These are phyloP conservation scores for Vitis hybrid DNA, from an alignment of 177 flowering plant genomes.

Conservation along the genomic window DNA sequence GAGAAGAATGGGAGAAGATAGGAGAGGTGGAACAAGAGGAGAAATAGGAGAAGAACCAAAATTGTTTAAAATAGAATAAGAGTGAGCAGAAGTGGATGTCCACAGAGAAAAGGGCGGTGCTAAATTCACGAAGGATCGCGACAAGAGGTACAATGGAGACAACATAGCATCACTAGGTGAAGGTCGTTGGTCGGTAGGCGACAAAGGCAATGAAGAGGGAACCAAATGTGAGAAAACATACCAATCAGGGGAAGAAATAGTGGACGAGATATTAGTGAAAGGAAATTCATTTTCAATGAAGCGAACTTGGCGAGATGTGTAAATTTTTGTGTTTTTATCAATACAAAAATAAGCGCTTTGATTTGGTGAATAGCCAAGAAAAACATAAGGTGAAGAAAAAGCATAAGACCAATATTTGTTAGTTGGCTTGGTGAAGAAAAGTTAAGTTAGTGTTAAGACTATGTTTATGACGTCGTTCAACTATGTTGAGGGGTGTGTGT, in stretches of 20 bases:
- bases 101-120: too few species aligned
- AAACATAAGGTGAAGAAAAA: conserved; percentile 2
- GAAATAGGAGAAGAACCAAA: not conserved
- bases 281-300: conserved; percentile 5
- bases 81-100: not conserved
- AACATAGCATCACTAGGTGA: too few species aligned
- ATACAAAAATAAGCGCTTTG: conserved; percentile 13
- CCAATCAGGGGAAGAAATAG: not conserved
- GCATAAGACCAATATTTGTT: not conserved
- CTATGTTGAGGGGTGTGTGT: too few species aligned
- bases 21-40: not conserved
- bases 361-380: not conserved
- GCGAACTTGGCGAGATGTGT: not conserved
- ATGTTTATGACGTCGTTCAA: not conserved
- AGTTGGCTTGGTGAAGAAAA: conserved; percentile 1
- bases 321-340: not conserved
- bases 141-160: too few species aligned
- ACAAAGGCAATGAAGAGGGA: too few species aligned
- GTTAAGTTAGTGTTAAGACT: conserved; percentile 2
- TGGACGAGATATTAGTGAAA: not conserved
- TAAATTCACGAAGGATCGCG: too few species aligned
- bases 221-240: too few species aligned
- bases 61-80: not conserved
- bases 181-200: too few species aligned
- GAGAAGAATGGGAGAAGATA: not conserved